Evolutionary conservation across 495 filamentous ascomycete species (phyloP).

Genomic region (Penicillium subrubescens): DNA sequence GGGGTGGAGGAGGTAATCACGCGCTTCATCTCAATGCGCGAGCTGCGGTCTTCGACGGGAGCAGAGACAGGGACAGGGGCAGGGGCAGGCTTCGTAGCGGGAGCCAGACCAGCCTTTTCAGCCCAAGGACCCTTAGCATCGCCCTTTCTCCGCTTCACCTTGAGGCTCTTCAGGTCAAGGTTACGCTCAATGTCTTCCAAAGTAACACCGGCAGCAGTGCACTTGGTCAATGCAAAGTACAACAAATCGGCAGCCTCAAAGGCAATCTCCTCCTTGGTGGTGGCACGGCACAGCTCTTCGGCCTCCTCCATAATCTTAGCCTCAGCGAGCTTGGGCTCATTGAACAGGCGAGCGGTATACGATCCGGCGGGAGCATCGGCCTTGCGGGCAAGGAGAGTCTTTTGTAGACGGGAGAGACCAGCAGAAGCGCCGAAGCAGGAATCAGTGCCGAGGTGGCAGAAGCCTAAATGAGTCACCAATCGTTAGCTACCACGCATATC

Average conservation of each 20-base stretch:
- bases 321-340: constrained; percentile 80
- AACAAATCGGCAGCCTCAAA: constrained; percentile 94
- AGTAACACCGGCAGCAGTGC: constrained; percentile 76
- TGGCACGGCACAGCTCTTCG: constrained; percentile 86
- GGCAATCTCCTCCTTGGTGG: constrained; percentile 77
- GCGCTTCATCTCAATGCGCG: constrained; percentile 80
- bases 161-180: constrained; percentile 90
- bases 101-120: constrained; percentile 70
- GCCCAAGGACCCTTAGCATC: constrained; percentile 92
- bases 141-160: constrained; percentile 87
- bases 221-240: constrained; percentile 93
- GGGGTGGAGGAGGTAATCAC: constrained; percentile 66
- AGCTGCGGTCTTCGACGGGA: constrained; percentile 53
- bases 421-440: constrained; percentile 87
- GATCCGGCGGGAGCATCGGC: constrained; percentile 80
- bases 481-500: constrained; percentile 18
- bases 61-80: constrained; percentile 47
- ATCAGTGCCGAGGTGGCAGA: constrained; percentile 90
- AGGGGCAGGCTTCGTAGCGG: constrained; percentile 40
- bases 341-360: constrained; percentile 91
- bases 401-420: constrained; percentile 80
- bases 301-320: constrained; percentile 99
- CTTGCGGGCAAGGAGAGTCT: constrained; percentile 80
- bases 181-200: constrained; percentile 87
- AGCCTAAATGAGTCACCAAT: constrained; percentile 55